Percentiles rank a stretch among this genome's conserved stretches.
Conservation (phyloP, 768 basidiomycete species). For the Suillus spraguei region DNA sequence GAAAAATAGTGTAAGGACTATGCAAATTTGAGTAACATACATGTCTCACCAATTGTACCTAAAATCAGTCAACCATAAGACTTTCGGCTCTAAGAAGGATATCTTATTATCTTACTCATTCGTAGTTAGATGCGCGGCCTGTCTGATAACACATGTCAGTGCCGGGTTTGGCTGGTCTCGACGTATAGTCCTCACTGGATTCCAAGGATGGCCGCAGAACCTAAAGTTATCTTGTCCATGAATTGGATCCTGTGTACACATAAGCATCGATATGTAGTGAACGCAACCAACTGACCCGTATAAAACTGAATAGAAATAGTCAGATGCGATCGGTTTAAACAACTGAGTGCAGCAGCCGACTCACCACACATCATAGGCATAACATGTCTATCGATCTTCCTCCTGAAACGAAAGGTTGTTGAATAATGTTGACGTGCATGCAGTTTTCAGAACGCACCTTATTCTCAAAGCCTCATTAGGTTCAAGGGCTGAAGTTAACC, state of each 20-base stretch:
- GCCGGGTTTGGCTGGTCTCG: not conserved
- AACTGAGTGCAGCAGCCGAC: constrained; percentile 29
- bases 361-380: constrained; percentile 65
- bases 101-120: constrained; percentile 53
- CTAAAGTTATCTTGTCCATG: constrained; percentile 70
- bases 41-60: constrained; percentile 60
- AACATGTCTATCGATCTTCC: constrained; percentile 64
- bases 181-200: constrained; percentile 45
- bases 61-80: not conserved
- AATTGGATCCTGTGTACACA: constrained; percentile 54
- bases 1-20: not conserved
- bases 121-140: constrained; percentile 57
- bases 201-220: constrained; percentile 62
- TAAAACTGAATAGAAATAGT: constrained; percentile 43
- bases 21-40: not conserved
- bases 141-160: constrained; percentile 35
- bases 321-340: constrained; percentile 5
- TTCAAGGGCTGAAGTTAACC: constrained; percentile 41
- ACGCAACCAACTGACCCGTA: constrained; percentile 42
- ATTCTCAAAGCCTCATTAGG: constrained; percentile 50
- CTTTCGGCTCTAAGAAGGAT: not conserved
- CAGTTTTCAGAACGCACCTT: constrained; percentile 34
- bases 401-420: constrained; percentile 23
- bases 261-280: not conserved
- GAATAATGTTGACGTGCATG: not conserved